These are phyloP conservation scores for Blastocystis hominis DNA, from an alignment of 352 stramenopile species.

Conservation along the genomic window DNA sequence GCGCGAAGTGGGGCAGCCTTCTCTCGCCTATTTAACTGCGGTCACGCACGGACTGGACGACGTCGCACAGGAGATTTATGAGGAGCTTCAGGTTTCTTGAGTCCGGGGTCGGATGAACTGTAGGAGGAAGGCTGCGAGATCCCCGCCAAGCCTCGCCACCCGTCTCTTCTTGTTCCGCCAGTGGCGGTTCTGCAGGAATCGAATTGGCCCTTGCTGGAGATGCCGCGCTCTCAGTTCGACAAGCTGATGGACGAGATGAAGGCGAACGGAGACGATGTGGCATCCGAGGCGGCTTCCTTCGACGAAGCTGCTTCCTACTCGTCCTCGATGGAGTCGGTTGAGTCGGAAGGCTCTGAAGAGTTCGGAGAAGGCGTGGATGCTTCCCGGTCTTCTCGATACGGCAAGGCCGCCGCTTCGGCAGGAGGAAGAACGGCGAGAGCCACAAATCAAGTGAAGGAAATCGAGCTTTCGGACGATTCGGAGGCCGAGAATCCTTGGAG, in stretches of 20 bases:
- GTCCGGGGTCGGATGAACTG: conserved; percentile 69
- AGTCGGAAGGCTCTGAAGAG: background rate
- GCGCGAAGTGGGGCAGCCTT: conserved; percentile 84
- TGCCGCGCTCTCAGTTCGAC: conserved; percentile 72
- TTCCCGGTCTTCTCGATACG: background rate
- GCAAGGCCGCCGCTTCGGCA: background rate
- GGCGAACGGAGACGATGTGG: background rate
- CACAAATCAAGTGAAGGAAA: background rate
- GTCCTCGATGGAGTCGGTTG: background rate
- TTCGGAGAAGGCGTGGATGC: background rate
- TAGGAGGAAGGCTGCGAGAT: conserved; percentile 75
- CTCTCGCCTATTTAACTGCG: conserved; percentile 86
- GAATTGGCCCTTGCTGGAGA: conserved; percentile 90
- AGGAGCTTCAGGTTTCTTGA: conserved; percentile 79
- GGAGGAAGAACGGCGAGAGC: background rate
- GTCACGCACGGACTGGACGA: conserved; percentile 85
- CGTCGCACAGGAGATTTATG: conserved; percentile 71
- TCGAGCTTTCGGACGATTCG: background rate
- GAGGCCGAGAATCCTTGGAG: conserved; percentile 65
- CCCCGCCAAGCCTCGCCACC: conserved; percentile 47
- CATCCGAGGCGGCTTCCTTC: no score
- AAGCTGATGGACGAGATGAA: conserved; percentile 63
- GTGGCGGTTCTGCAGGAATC: conserved; percentile 67
- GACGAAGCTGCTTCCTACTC: background rate
- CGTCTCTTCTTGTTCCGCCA: conserved; percentile 63